phyloP scores from a whole-genome alignment of 1,139 yeast genomes.

The Entelexis sorbosivorans region DNA sequence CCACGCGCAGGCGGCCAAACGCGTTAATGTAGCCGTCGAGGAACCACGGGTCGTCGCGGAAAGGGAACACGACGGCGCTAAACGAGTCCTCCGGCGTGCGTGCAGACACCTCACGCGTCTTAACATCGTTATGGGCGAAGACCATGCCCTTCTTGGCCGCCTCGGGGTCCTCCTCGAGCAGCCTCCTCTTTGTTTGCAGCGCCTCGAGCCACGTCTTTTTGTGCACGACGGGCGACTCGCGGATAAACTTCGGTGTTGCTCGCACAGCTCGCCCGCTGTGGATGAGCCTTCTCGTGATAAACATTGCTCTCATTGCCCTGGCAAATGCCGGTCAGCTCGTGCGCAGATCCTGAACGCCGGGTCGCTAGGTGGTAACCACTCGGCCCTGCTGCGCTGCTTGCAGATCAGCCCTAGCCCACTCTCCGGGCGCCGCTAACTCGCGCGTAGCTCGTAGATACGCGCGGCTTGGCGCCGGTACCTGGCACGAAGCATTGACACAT shows the following conservation, averaged over 20 bases:
- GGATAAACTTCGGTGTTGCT: constrained; percentile 9
- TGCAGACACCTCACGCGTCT: constrained; percentile 56
- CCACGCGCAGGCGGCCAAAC: constrained; percentile 77
- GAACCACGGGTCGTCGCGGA: constrained; percentile 70
- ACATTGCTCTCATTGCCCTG: not conserved
- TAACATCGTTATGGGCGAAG: constrained; percentile 45
- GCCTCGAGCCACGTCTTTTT: constrained; percentile 23
- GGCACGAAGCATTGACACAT: no score
- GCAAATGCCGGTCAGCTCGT: not conserved
- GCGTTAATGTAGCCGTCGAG: constrained; percentile 84
- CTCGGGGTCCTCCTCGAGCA: constrained; percentile 14
- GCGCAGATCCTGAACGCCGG: not conserved
- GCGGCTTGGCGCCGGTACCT: no score
- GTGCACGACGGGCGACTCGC: constrained; percentile 22
- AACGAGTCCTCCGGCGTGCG: constrained; percentile 69
- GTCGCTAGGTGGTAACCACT: no score
- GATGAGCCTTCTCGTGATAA: not conserved
- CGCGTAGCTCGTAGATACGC: no score
- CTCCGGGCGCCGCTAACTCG: not conserved
- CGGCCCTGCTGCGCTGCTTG: no score
- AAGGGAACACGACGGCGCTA: constrained; percentile 61
- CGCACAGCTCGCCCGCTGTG: constrained; percentile 5
- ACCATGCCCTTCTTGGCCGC: constrained; percentile 13
- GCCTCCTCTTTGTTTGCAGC: constrained; percentile 11
- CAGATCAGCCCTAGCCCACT: not conserved